Evolutionary conservation across 2,329 filamentous ascomycete genomes (phyloP), one percentile per base, ranked within the genome.

Genomic region (Sarocladiaceae sp.): DNA sequence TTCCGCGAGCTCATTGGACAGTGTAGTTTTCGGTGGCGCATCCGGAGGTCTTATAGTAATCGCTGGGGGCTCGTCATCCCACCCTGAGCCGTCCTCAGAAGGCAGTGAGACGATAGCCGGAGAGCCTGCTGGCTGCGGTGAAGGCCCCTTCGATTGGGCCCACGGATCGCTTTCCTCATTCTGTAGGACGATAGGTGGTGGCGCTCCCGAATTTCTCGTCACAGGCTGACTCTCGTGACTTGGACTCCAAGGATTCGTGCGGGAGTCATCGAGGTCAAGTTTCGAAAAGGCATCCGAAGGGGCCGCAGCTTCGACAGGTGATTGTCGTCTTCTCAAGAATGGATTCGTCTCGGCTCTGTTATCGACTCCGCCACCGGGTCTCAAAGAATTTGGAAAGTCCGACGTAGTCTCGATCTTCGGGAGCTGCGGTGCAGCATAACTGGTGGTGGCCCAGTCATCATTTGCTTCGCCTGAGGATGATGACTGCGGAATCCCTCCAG

Each of bases 61-160:
- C 13, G 61, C 57, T 2, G 60, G 57, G 12, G 63, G 59, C 5
- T 73, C 68, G 13, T 66, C 66, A 70, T 72, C 75, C 1, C 61
- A 67, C 1, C 66, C 66, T 3, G 64, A 65, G 3, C 65, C 64
- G 1, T 64, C 64, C 2, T 70, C 70, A 1, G 69, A 66, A 1
- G 66, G 66, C n/a, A 71, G 52, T 17, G 70, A 65, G n/a, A 68
- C 52, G 1, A 59, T 8, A 5, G 55, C 58, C 1, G 59, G 57
- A 2, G 58, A 59, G 17, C 51, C 56, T 12, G 57, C 54, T 6
- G 53, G 49, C 4, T 42, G 55, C 11, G 52, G 25, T 18, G 51
- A 44, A 13, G 31, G 40, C 13, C 51, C 42, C 25, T 55, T 53
- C 7, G 55, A 40, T 12, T 33, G 44, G n/a, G 52, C 52, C 57